These are phyloP conservation scores for Myriosclerotinia duriaeana DNA, from an alignment of 2,329 filamentous ascomycete genomes.

Conservation along the genomic window DNA sequence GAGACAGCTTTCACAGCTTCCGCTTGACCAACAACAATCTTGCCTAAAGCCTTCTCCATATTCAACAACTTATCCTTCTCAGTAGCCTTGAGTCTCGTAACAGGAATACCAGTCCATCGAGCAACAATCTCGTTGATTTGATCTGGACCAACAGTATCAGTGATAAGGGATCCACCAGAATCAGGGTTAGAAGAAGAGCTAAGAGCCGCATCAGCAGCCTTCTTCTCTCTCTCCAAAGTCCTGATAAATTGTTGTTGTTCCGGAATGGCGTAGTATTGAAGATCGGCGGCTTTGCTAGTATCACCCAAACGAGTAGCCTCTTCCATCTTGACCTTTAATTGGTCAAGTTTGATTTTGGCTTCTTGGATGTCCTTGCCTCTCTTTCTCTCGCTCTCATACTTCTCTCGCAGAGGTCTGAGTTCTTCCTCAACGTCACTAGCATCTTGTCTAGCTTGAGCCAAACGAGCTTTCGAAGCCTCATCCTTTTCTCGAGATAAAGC, in stretches of 20 bases:
- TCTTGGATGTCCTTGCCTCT: constrained; percentile 90
- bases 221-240: constrained; percentile 77
- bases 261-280: constrained; percentile 96
- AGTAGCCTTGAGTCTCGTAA: constrained; percentile 87
- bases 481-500: constrained; percentile 92
- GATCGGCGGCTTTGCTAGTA: constrained; percentile 82
- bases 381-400: constrained; percentile 91
- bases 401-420: constrained; percentile 84
- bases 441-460: constrained; percentile 81
- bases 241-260: constrained; percentile 82
- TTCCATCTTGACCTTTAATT: constrained; percentile 85
- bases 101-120: constrained; percentile 96
- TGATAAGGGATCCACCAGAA: constrained; percentile 71
- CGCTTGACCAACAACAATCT: constrained; percentile 87
- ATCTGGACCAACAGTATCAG: constrained; percentile 91
- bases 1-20: constrained; percentile 92
- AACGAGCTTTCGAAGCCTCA: constrained; percentile 80
- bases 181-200: constrained; percentile 55
- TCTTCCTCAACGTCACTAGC: constrained; percentile 95
- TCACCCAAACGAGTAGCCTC: constrained; percentile 88
- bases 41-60: constrained; percentile 85
- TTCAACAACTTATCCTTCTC: constrained; percentile 98
- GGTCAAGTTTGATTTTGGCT: constrained; percentile 91
- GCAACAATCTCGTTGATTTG: constrained; percentile 99
- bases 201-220: constrained; percentile 71